Percentiles rank a stretch among this genome's conserved stretches.
Conservation (phyloP, 306 rosid genomes). For the Prunus dulcis region DNA sequence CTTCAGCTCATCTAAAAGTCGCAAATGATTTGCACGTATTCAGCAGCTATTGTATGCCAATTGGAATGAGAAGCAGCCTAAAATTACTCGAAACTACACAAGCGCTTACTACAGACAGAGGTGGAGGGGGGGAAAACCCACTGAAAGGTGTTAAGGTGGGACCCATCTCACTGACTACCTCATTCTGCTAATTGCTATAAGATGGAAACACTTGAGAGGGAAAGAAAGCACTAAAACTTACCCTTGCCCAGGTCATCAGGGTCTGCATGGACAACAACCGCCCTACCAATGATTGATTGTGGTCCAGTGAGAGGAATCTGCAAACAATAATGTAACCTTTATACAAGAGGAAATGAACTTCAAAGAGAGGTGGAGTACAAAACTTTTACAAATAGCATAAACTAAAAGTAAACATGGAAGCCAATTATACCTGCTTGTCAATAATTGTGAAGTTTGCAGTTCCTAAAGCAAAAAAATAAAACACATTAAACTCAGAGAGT, state of each 20-base stretch:
- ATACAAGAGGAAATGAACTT: conserved; percentile 4
- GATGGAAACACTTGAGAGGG: neutral
- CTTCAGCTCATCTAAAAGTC: neutral
- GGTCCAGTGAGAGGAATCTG: conserved; percentile 93
- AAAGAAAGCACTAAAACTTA: conserved; percentile 16
- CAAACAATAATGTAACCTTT: conserved; percentile 14
- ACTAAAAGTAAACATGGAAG: conserved; percentile 1
- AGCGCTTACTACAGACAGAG: neutral
- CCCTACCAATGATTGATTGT: conserved; percentile 84
- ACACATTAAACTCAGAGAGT: conserved; percentile 6
- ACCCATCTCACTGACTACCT: neutral
- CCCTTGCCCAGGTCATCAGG: conserved; percentile 98
- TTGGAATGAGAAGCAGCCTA: neutral
- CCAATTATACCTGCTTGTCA: conserved; percentile 63
- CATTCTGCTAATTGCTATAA: neutral
- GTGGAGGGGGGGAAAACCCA: neutral
- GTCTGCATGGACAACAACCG: conserved; percentile 91
- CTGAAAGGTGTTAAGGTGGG: neutral
- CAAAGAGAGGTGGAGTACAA: neutral
- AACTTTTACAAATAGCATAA: neutral
- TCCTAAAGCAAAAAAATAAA: conserved; percentile 56
- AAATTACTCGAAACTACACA: neutral
- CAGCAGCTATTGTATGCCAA: neutral
- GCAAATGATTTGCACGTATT: neutral
- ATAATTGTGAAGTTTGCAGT: conserved; percentile 52